A percentile compares a stretch with the other conserved stretches of the same genome.
phyloP scores from a whole-genome alignment of 73 alveolate species.

The Tetrahymena elliotti region DNA sequence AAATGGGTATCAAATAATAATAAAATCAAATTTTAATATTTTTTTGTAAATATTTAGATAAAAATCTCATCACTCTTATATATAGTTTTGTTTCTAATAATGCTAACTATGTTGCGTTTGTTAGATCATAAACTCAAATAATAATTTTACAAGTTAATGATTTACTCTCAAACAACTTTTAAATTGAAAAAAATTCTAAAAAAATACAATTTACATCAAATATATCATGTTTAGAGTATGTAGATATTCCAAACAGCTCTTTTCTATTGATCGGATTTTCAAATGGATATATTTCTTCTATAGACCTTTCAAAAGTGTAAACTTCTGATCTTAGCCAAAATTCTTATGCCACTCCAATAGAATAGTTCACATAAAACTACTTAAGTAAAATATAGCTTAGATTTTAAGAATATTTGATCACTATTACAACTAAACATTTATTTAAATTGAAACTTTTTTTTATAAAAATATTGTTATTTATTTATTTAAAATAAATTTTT shows the following conservation, averaged over 20 bases:
- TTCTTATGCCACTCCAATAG: not conserved
- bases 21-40: too few species aligned
- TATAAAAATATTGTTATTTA: too few species aligned
- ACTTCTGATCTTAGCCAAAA: not conserved
- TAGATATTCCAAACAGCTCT: not conserved
- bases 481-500: too few species aligned
- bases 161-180: not conserved
- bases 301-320: not conserved
- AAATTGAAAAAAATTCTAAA: not conserved
- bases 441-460: too few species aligned
- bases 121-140: not conserved
- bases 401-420: too few species aligned
- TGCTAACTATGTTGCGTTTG: not conserved
- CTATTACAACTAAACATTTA: too few species aligned
- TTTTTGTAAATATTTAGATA: not conserved
- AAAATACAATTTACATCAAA: not conserved
- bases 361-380: not conserved
- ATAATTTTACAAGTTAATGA: not conserved
- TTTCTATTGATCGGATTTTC: not conserved
- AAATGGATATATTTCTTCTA: not conserved
- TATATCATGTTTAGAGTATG: not conserved
- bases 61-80: not conserved
- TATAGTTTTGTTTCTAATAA: not conserved
- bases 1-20: not conserved
- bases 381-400: too few species aligned